Conservation (phyloP, 2,329 filamentous ascomycete species). For the Aspergillus sp. region DNA sequence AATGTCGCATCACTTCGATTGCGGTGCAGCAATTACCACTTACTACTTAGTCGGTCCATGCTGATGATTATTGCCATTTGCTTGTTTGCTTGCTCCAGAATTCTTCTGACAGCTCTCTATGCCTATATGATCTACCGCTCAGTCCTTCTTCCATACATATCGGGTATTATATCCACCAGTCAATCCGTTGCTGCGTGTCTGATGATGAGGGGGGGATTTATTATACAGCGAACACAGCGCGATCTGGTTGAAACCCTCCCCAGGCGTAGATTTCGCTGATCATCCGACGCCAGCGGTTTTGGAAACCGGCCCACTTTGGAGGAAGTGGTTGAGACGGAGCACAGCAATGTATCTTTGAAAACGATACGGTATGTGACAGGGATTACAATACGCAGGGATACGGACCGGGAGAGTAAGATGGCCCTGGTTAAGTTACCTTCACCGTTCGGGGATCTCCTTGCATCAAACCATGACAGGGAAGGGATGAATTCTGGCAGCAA, state of each 20-base stretch:
- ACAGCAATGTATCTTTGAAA: background rate
- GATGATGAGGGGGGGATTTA: background rate
- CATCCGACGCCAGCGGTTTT: slow-evolving; percentile 26
- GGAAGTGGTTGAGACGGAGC: background rate
- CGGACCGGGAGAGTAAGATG: background rate
- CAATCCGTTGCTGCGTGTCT: background rate
- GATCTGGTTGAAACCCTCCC: slow-evolving; percentile 21
- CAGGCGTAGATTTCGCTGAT: slow-evolving; percentile 25
- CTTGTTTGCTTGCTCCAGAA: background rate
- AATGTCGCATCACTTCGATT: background rate
- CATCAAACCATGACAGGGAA: slow-evolving; percentile 1
- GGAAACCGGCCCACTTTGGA: slow-evolving; percentile 17
- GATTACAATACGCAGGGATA: background rate
- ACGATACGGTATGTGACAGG: background rate
- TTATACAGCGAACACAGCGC: slow-evolving; percentile 2
- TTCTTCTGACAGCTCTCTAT: background rate
- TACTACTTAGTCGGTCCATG: background rate
- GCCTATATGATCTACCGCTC: background rate
- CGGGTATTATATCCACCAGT: background rate
- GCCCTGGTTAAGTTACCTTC: background rate
- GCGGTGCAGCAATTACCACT: background rate
- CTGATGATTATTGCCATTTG: background rate
- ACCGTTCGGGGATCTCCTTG: slow-evolving; percentile 1
- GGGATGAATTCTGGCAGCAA: background rate
- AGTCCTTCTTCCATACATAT: background rate